Percentiles rank a stretch among this genome's conserved stretches.
phyloP scores from a whole-genome alignment of 1,284 basidiomycete genomes.

The Phaffia rhodozyma region DNA sequence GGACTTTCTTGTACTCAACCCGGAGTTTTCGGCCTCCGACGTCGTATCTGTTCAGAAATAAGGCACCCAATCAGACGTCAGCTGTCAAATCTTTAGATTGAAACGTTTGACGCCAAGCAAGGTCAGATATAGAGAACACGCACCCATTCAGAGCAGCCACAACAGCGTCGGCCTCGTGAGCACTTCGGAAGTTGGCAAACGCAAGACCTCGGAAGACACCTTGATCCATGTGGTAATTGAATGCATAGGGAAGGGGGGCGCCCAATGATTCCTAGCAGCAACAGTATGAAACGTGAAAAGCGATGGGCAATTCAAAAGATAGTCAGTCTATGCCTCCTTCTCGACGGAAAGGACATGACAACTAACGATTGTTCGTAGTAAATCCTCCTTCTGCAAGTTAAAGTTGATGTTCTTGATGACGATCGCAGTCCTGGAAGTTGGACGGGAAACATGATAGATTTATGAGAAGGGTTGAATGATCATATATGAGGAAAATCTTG shows the following conservation, averaged over 20 bases:
- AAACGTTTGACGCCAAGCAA: background rate
- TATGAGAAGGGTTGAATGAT: background rate
- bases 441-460: background rate
- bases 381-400: constrained; percentile 88
- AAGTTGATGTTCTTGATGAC: constrained; percentile 99
- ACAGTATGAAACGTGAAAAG: constrained; percentile 6
- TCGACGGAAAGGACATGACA: background rate
- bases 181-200: constrained; percentile 93
- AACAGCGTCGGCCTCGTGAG: constrained; percentile 85
- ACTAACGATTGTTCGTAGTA: constrained; percentile 88
- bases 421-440: constrained; percentile 59
- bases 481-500: background rate
- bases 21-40: constrained; percentile 96
- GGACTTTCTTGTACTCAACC: constrained; percentile 98
- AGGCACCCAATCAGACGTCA: background rate
- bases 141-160: constrained; percentile 83
- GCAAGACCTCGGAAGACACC: constrained; percentile 95
- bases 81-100: background rate
- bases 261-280: constrained; percentile 61
- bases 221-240: constrained; percentile 96
- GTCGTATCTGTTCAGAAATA: constrained; percentile 45
- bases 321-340: background rate
- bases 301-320: background rate
- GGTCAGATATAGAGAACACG: constrained; percentile 17
- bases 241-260: constrained; percentile 97